phyloP scores from a whole-genome alignment of 2,329 filamentous ascomycete genomes.

The Aspergillus jensenii region DNA sequence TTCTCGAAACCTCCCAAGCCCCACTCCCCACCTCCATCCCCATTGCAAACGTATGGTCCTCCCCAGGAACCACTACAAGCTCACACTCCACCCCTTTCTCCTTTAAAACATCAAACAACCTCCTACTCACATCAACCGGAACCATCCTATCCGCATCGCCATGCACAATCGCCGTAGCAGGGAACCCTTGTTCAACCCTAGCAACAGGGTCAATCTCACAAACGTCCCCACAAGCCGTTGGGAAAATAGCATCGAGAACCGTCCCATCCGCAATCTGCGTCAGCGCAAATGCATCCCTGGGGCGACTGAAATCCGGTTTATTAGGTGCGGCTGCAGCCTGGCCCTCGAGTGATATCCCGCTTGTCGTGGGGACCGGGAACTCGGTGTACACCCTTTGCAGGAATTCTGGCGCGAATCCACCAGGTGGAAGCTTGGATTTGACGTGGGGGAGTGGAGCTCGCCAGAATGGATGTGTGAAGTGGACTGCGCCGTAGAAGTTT shows the following conservation, averaged over 20 bases:
- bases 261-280: conserved; percentile 44
- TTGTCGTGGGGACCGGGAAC: conserved; percentile 37
- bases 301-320: conserved; percentile 37
- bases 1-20: conserved; percentile 35
- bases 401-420: conserved; percentile 26
- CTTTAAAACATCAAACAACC: conserved; percentile 26
- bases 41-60: conserved; percentile 47
- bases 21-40: conserved; percentile 42
- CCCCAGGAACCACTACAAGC: conserved; percentile 40
- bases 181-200: conserved; percentile 32
- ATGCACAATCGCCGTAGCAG: conserved; percentile 47
- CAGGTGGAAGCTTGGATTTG: conserved; percentile 24
- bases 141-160: conserved; percentile 43
- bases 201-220: conserved; percentile 32
- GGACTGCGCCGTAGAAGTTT: conserved; percentile 44
- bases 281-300: conserved; percentile 42
- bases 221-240: conserved; percentile 24
- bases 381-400: conserved; percentile 38
- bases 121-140: conserved; percentile 35
- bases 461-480: conserved; percentile 43
- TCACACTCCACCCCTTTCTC: conserved; percentile 34
- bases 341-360: conserved; percentile 45
- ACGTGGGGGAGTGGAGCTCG: conserved; percentile 32
- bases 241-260: conserved; percentile 34
- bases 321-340: conserved; percentile 23